Base-by-base conservation (phyloP, 768 basidiomycete genomes). In the Tylopilus vinaceipallidus region DNA sequence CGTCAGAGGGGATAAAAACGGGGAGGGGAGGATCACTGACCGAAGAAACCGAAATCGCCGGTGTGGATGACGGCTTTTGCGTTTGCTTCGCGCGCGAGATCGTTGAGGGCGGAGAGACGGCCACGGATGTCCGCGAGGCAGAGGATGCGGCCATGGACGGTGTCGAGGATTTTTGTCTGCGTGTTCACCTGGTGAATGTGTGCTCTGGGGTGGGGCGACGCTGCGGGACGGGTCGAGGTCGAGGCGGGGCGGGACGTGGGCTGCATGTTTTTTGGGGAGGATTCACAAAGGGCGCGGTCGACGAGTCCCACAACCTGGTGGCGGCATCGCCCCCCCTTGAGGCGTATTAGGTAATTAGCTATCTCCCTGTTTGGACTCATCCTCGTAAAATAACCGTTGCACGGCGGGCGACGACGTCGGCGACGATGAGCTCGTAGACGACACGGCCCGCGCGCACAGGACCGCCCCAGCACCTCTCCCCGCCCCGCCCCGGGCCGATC, bases 41-140 rank as follows among this genome's bases (percentile, higher is more conserved):
- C 92, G 69, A 95, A 97, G 73, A 99, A 97, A 51, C 97, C 97
- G 82, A 98, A 98, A 74, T 99, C 97, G 45, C 97, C 97, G 0
- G 95, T 95, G 67, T 98, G 95, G 51, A 99, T 90, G 67, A 98
- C 86, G 16, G 94, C 95, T 50, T 86, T 81, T 20, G 94, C 97
- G 63, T 89, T 87, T 49, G 83, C 83, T 58, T 97, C 92, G 39
- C 85, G 74, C 16, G 95, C 95, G 46, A 97, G 82, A 69, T 91
- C 83, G 68, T 98, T 98, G 64, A 99, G 80, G 41, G 82, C 82
- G 37, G 89, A 91, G 39, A 93, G 79, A 53, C 87, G 84, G 58
- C 93, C 95, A 53, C 89, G 84, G 57, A 91, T 88, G 72, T 99
- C 97, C 33, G 97, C 95, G 54, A 98, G 80, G 67, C 95, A 98